These are phyloP conservation scores for Mollisiaceae sp. DNA, from an alignment of 2,329 filamentous ascomycete genomes.

Conservation along the genomic window DNA sequence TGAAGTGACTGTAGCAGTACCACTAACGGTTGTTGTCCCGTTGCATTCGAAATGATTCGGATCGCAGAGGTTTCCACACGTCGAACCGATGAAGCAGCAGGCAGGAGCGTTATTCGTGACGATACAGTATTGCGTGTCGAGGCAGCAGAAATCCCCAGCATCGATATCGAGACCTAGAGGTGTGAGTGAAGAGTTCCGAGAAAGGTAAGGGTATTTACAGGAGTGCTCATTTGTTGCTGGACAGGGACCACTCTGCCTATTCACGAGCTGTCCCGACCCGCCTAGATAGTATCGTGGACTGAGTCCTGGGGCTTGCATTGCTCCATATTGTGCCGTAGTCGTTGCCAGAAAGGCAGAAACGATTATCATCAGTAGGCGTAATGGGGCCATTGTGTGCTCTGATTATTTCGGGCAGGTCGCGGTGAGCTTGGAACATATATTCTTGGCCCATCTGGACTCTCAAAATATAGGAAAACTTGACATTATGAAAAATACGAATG, in stretches of 20 bases:
- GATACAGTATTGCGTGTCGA: conserved; percentile 53
- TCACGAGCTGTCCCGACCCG: conserved; percentile 21
- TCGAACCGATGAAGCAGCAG: conserved; percentile 50
- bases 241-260: conserved; percentile 31
- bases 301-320: conserved; percentile 28
- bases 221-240: conserved; percentile 30
- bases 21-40: conserved; percentile 35
- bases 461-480: background rate
- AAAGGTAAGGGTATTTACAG: conserved; percentile 29
- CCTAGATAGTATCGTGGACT: conserved; percentile 37
- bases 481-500: conserved; percentile 1
- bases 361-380: conserved; percentile 14
- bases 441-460: conserved; percentile 11
- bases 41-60: conserved; percentile 41
- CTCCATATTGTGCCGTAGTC: conserved; percentile 33
- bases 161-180: conserved; percentile 50
- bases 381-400: conserved; percentile 24
- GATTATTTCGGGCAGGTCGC: background rate
- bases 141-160: conserved; percentile 47
- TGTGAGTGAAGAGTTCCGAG: conserved; percentile 4
- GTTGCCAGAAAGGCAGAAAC: conserved; percentile 14
- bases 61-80: conserved; percentile 48
- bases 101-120: conserved; percentile 42
- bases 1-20: conserved; percentile 25
- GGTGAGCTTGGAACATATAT: background rate